Percentiles rank a stretch among this genome's conserved stretches.
Evolutionary conservation across 257 asterid species (phyloP).

Genomic region (Cruciata laevipes): DNA sequence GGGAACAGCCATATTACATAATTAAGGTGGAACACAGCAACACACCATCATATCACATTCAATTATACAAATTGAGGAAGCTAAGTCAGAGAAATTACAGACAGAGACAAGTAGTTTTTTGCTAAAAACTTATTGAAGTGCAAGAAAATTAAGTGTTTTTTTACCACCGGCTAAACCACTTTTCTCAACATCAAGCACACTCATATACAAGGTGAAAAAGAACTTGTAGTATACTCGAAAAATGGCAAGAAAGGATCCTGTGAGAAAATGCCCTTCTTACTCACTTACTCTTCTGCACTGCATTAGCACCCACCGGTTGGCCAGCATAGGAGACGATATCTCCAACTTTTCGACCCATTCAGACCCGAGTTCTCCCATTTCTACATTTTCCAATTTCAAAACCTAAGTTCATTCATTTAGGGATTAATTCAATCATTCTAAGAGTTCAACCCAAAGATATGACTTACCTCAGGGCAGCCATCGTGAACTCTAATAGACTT

Average conservation of each 20-base stretch:
- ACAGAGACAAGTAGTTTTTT: no score
- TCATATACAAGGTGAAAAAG: background rate
- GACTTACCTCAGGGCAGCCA: conserved; percentile 63
- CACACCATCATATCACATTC: no score
- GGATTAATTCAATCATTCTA: background rate
- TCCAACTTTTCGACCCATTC: conserved; percentile 70
- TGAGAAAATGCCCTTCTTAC: background rate
- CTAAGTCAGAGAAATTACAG: no score
- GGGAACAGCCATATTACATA: no score
- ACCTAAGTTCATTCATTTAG: conserved; percentile 32
- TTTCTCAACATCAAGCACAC: background rate
- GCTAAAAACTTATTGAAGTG: no score
- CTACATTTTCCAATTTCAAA: conserved; percentile 93
- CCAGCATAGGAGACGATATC: conserved; percentile 89
- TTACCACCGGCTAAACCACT: no score
- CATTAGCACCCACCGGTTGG: conserved; percentile 74
- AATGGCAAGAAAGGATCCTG: background rate
- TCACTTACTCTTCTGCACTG: conserved; percentile 32
- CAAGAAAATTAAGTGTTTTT: no score
- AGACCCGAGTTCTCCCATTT: conserved; percentile 91
- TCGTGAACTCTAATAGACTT: conserved; percentile 73
- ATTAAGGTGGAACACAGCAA: no score
- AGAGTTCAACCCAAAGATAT: background rate
- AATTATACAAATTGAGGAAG: no score
- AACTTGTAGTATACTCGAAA: background rate